Conservation (phyloP, 805 yeast genomes). For the Brettanomyces custersianus region DNA sequence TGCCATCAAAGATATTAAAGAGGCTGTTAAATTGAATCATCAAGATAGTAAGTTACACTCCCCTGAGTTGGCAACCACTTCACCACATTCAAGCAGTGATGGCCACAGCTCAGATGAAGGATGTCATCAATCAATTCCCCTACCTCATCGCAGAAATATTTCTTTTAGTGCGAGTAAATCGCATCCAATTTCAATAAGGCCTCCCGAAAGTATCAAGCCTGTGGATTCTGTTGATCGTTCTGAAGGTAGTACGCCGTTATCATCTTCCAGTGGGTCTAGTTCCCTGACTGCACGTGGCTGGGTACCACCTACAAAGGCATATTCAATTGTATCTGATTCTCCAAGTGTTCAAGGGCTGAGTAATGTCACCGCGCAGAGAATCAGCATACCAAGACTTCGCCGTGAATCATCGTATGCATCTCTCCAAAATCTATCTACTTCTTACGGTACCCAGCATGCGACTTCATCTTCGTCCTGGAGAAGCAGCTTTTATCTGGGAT, state of each 20-base stretch:
- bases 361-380: constrained; percentile 14
- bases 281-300: constrained; percentile 25
- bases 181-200: too few relatives aligned
- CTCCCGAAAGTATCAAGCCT: too few relatives aligned
- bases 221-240: too few relatives aligned
- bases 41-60: too few relatives aligned
- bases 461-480: constrained; percentile 22
- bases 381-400: constrained; percentile 13
- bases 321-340: constrained; percentile 15
- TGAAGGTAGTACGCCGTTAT: constrained; percentile 7
- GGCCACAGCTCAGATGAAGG: too few relatives aligned
- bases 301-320: constrained; percentile 29
- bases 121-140: too few relatives aligned
- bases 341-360: constrained; percentile 7
- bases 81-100: too few relatives aligned
- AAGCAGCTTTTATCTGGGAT: constrained; percentile 17
- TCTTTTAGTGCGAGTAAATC: too few relatives aligned
- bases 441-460: constrained; percentile 22
- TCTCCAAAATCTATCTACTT: constrained; percentile 26
- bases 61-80: too few relatives aligned
- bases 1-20: too few relatives aligned
- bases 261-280: not conserved
- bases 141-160: too few relatives aligned
- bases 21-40: too few relatives aligned
- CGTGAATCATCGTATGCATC: constrained; percentile 27